These are phyloP conservation scores for Talaromyces piceae DNA, from an alignment of 2,329 filamentous ascomycete genomes.

Conservation along the genomic window DNA sequence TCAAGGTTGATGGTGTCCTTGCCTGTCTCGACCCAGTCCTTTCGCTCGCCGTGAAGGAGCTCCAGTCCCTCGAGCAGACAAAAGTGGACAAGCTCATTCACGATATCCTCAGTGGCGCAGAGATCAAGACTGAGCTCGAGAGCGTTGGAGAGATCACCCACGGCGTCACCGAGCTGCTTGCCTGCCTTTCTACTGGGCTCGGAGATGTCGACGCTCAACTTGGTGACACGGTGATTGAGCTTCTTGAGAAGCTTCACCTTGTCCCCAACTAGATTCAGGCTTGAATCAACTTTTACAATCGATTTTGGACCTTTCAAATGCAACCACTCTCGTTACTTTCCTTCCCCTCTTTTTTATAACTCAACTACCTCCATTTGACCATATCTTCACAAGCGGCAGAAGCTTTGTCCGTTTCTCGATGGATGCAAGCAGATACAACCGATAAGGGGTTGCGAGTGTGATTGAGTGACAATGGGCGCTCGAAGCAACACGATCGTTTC, in stretches of 20 bases:
- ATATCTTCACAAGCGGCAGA: background rate
- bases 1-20: background rate
- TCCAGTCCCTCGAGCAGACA: background rate
- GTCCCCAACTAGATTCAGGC: background rate
- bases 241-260: background rate
- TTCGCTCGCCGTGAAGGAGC: background rate
- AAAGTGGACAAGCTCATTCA: background rate
- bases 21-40: background rate
- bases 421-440: background rate
- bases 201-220: background rate
- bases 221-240: background rate
- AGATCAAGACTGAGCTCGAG: conserved; percentile 1
- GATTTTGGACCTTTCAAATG: too few relatives aligned
- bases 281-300: too few relatives aligned
- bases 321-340: too few relatives aligned
- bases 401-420: too few relatives aligned
- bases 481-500: too few relatives aligned
- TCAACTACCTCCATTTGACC: background rate
- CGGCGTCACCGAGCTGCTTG: background rate
- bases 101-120: background rate
- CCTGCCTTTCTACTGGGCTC: background rate
- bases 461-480: background rate
- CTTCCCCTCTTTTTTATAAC: too few relatives aligned
- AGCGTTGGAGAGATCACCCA: background rate
- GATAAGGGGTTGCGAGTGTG: background rate